These are phyloP conservation scores for Colletotrichum trifolii DNA, from an alignment of 2,329 filamentous ascomycete species.

Conservation along the genomic window DNA sequence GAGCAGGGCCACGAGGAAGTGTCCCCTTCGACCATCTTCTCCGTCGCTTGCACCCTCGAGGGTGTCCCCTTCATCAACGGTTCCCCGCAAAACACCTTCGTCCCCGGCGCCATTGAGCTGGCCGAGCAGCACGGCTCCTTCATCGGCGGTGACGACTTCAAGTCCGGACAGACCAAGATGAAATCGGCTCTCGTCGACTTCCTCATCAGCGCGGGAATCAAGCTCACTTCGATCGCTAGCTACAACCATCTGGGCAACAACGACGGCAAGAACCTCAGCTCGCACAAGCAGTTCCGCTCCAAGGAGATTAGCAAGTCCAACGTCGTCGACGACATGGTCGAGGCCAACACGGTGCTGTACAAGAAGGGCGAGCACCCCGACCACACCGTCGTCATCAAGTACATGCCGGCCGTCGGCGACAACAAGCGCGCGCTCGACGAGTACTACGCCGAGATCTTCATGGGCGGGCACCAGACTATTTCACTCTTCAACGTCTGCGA, in stretches of 20 bases:
- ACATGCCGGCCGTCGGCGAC: constrained; percentile 98
- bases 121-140: constrained; percentile 89
- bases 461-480: constrained; percentile 98
- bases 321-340: constrained; percentile 99
- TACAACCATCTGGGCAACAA: constrained; percentile 99
- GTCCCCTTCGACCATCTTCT: constrained; percentile 95
- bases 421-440: constrained; percentile 99
- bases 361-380: constrained; percentile 93
- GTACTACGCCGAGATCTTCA: constrained; percentile 99
- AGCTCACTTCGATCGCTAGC: constrained; percentile 96
- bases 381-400: constrained; percentile 99
- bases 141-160: constrained; percentile 99
- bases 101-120: constrained; percentile 89
- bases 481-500: constrained; percentile 98
- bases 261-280: constrained; percentile 98
- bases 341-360: constrained; percentile 92
- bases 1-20: constrained; percentile 88
- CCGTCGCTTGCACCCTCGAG: constrained; percentile 93
- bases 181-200: constrained; percentile 99
- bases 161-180: constrained; percentile 99
- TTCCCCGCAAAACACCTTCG: constrained; percentile 98
- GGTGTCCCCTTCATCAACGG: constrained; percentile 96
- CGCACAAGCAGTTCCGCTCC: constrained; percentile 97
- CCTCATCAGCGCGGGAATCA: constrained; percentile 98
- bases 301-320: constrained; percentile 99